Evolutionary conservation across 805 yeast genomes (phyloP).

Genomic region (Millerozyma acaciae): DNA sequence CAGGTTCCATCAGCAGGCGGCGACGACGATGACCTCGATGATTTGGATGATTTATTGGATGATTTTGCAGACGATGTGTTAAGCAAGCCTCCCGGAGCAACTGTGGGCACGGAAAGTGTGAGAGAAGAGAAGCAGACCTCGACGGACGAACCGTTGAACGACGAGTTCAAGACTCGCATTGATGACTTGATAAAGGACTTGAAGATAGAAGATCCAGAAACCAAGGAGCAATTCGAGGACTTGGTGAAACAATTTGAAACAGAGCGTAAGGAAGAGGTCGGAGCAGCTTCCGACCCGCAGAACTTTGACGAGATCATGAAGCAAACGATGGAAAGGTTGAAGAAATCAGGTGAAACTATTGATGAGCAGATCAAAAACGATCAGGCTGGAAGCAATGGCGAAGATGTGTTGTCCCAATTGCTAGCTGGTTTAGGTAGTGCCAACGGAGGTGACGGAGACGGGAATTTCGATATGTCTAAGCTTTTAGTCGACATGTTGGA

Average conservation of each 20-base stretch:
- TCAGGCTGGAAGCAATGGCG: constrained; percentile 33
- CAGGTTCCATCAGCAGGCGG: not conserved
- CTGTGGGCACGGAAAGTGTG: constrained; percentile 15
- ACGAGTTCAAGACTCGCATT: constrained; percentile 28
- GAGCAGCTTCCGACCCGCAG: constrained; percentile 25
- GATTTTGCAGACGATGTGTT: constrained; percentile 75
- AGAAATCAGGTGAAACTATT: constrained; percentile 67
- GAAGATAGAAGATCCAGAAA: constrained; percentile 49
- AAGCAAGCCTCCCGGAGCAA: constrained; percentile 57
- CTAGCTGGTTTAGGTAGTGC: constrained; percentile 43
- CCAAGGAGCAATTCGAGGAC: constrained; percentile 47
- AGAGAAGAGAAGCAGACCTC: constrained; percentile 10
- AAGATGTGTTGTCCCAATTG: constrained; percentile 62
- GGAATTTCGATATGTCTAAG: constrained; percentile 57
- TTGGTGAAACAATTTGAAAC: constrained; percentile 42
- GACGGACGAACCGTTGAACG: constrained; percentile 29
- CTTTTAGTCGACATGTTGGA: constrained; percentile 70
- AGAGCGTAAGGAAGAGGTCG: constrained; percentile 29
- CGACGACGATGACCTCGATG: constrained; percentile 56
- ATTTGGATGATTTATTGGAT: constrained; percentile 79
- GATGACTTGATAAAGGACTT: constrained; percentile 46
- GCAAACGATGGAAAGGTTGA: constrained; percentile 74
- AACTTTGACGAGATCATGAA: constrained; percentile 72
- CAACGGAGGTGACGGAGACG: constrained; percentile 28
- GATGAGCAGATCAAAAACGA: constrained; percentile 56